Evolutionary conservation across 257 asterid species (phyloP), one percentile per base, ranked within the genome.

Genomic region (Plantago elongata): DNA sequence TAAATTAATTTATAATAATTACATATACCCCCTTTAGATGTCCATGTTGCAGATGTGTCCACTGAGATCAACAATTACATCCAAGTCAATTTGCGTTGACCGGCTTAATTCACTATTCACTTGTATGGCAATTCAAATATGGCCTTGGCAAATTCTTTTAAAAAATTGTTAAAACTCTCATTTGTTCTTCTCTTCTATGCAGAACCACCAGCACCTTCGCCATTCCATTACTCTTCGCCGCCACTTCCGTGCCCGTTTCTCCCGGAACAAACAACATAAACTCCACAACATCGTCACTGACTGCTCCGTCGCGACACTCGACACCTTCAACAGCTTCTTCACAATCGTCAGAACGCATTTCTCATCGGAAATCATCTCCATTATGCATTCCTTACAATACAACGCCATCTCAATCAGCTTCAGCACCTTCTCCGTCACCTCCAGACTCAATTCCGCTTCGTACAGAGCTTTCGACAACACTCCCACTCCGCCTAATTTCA

Each of bases 231-330:
- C 86, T 71, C 69, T 72, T 82, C 38, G 65, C 67, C 62, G 77
- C 81, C 45, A 71, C 75, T 55, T 81, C 82, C 61, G 73, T 78
- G 91, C 91, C 51, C 63, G 81, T 54, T 81, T 76, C 14, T 89
- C 97, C 44, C 86, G 74, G 61, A 76, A 83, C 74, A 82, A 47
- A 58, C 86, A 89, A 54, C 95, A 84, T 68, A 89, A 55, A 63
- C 95, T 76, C 97, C 97, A 89, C 55, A 89, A 61, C 61, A 84
- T 76, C 54, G 89, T 78, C 76, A 84, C 89, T 9, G 89, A 87
- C 55, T 73, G 84, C 64, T 89, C 97, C 14, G 95, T 89, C 55
- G 91, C 94, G 22, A 73, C 61, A 22, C 43, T 63, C 54, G 97
- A 84, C 2, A 86, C 91, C 69, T 89, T 89, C 63, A 86, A 11